phyloP scores from a whole-genome alignment of 2,329 filamentous ascomycete species.

The Penicillium occitanis region DNA sequence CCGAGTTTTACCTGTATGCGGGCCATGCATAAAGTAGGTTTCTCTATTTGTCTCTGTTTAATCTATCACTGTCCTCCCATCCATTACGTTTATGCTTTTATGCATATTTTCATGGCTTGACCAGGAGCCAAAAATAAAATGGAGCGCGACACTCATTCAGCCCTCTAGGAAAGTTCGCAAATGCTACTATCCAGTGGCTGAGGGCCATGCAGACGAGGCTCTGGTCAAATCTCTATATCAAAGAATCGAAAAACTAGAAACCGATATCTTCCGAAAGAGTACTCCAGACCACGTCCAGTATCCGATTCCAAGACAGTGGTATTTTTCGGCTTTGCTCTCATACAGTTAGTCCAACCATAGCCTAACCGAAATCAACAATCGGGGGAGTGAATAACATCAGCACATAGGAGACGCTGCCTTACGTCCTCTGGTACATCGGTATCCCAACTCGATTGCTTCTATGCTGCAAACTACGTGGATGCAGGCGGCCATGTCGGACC shows the following conservation, averaged over 20 bases:
- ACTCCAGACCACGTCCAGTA: not conserved
- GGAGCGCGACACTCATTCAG: conserved; percentile 1
- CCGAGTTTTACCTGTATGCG: conserved; percentile 16
- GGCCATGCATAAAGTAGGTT: conserved; percentile 16
- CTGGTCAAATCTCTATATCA: conserved; percentile 16
- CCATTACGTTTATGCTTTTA: not conserved
- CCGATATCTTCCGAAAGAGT: not conserved
- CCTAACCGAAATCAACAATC: not conserved
- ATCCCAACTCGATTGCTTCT: conserved; percentile 11
- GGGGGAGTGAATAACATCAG: not conserved
- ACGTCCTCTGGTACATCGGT: conserved; percentile 1
- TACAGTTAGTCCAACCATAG: not conserved
- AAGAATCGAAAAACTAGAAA: conserved; percentile 15
- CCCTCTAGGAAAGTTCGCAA: conserved; percentile 15
- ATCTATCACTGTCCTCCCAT: not conserved
- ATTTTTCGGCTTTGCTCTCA: conserved; percentile 11
- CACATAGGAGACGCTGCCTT: not conserved
- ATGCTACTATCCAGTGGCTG: conserved; percentile 15
- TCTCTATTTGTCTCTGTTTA: not conserved
- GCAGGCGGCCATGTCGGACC: conserved; percentile 9
- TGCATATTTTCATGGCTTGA: not conserved
- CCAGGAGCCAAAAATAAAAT: not conserved
- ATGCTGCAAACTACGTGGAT: conserved; percentile 15
- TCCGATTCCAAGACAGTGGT: conserved; percentile 16
- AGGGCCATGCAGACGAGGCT: conserved; percentile 10